These are phyloP conservation scores for Paspalum vaginatum DNA, from an alignment of 176 grass and related monocot species.

Conservation along the genomic window DNA sequence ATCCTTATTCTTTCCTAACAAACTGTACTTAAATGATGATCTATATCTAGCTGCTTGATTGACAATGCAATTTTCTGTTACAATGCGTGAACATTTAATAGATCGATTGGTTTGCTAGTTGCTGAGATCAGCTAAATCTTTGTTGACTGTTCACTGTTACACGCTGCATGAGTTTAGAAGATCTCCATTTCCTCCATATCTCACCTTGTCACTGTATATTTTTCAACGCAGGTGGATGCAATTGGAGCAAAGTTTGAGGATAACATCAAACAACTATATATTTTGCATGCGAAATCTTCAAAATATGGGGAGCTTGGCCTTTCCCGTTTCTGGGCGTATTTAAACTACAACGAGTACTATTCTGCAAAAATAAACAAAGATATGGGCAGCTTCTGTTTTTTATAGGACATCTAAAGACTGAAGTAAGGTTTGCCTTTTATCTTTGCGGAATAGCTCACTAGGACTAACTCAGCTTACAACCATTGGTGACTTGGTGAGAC, in stretches of 20 bases:
- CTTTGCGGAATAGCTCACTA: background rate
- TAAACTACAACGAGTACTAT: constrained; percentile 93
- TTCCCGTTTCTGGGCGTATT: constrained; percentile 80
- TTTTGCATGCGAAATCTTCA: constrained; percentile 69
- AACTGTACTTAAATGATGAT: background rate
- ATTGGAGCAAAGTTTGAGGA: constrained; percentile 63
- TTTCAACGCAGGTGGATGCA: constrained; percentile 59
- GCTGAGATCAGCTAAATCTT: constrained; percentile 18
- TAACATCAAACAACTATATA: constrained; percentile 70
- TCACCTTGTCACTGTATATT: constrained; percentile 13
- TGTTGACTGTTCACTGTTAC: constrained; percentile 21
- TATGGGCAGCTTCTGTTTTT: constrained; percentile 50
- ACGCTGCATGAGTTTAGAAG: background rate
- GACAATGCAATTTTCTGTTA: background rate
- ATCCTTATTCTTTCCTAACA: background rate
- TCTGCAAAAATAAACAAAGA: constrained; percentile 45
- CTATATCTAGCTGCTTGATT: background rate
- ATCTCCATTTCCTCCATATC: constrained; percentile 21
- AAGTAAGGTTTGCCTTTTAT: constrained; percentile 4
- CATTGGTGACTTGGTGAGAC: background rate
- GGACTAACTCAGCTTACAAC: background rate
- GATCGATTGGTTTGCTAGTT: constrained; percentile 4
- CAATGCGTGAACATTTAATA: constrained; percentile 11
- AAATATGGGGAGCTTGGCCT: constrained; percentile 77
- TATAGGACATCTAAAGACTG: constrained; percentile 12